Base-by-base conservation (phyloP, 164 flowering plant species). In the Brasenia schreberi region DNA sequence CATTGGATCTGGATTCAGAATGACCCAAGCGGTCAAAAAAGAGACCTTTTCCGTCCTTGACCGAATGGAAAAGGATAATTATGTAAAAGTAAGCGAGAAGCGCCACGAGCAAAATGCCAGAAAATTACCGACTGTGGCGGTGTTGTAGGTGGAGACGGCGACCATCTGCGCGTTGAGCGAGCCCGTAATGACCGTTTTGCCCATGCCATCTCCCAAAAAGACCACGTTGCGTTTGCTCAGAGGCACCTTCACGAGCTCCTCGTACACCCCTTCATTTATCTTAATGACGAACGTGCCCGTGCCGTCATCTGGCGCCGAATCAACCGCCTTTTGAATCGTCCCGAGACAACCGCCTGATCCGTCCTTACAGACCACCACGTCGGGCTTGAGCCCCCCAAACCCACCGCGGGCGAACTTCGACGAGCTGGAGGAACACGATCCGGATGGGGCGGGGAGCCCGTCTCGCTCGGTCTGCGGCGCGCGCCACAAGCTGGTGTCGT, bases 171-270 rank as follows among this genome's bases (percentile, higher is more conserved):
- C 84, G 60, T 75, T 81, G 69, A 70, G 42, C 0, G 84, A 77
- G 1, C 97, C 97, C 0, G 97, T 85, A 74, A 94, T 94, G 61
- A 94, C 87, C 4, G 93, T 89, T 79, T 88, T 89, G 12, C 94
- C 96, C 76, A 84, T 85, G 6, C 97, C 99, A 67, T 94, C 97
- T 0, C 99, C 97, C 68, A 88, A 61, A 65, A 94, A 87, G 27
- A 91, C 89, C 60, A 94, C 75, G 69, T 89, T 84, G 71, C n/a
- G 81, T 83, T 89, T 91, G 78, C 79, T 80, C 1, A 83, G 70
- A n/a, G 87, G 81, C 10, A 91, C 81, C 68, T 90, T 72, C 12
- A 94, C 90, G 12, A 43, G 82, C 77, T 94, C 99, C 64, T 87
- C 76, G 59, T 94, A 94, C 1, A 84, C 79, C 12, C 99, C 97